Conservation (phyloP, 495 filamentous ascomycete genomes). For the Diplogelasinospora grovesii region DNA sequence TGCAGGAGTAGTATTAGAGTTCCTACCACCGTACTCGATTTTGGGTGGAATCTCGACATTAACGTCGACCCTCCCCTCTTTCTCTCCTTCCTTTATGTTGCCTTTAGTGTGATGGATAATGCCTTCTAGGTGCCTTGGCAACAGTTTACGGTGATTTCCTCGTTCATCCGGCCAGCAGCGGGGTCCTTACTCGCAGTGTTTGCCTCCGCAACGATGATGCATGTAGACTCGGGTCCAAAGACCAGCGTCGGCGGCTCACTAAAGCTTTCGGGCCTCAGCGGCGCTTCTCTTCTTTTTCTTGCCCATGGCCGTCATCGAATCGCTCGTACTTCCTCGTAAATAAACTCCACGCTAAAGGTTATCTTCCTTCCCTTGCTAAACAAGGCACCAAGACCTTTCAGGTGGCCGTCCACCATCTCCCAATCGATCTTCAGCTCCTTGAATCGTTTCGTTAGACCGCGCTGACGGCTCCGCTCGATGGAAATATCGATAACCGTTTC, state of each 20-base stretch:
- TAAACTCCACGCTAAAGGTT: too few relatives aligned
- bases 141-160: slow-evolving; percentile 7
- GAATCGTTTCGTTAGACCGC: slow-evolving; percentile 7
- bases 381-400: too few relatives aligned
- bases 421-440: slow-evolving; percentile 5
- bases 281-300: slow-evolving; percentile 7
- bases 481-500: slow-evolving; percentile 8
- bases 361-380: too few relatives aligned
- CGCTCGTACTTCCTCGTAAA: too few relatives aligned
- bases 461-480: slow-evolving; percentile 6
- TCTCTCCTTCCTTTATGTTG: slow-evolving; percentile 5
- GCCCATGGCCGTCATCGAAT: too few relatives aligned
- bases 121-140: slow-evolving; percentile 5
- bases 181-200: slow-evolving; percentile 5
- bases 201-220: slow-evolving; percentile 5
- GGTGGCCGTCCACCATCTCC: slow-evolving; percentile 1
- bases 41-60: slow-evolving; percentile 3
- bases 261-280: slow-evolving; percentile 6
- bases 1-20: too few relatives aligned
- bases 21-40: too few relatives aligned
- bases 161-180: slow-evolving; percentile 3
- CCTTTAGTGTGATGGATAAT: slow-evolving; percentile 6
- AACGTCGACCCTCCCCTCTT: slow-evolving; percentile 1
- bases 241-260: slow-evolving; percentile 2
- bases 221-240: slow-evolving; percentile 6